Evolutionary conservation across 257 asterid genomes (phyloP).

Genomic region (Agastache rugosa): DNA sequence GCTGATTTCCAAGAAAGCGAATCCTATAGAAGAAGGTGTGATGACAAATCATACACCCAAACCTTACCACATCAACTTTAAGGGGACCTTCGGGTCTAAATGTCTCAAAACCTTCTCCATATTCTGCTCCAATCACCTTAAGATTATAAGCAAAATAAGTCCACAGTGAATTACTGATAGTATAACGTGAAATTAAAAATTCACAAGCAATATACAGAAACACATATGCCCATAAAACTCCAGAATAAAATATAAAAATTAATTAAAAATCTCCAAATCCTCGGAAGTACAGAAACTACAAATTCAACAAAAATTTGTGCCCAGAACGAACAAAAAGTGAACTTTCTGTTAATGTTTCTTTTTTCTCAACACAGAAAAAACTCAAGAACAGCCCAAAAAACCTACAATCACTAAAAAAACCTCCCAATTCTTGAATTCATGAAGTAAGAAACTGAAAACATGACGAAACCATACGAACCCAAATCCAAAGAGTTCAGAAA

Average conservation of each 20-base stretch:
- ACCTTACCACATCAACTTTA: conserved; percentile 91
- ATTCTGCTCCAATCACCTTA: conserved; percentile 98
- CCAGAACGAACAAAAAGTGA: not conserved
- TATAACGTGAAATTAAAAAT: conserved; percentile 6
- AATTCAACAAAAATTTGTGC: not conserved
- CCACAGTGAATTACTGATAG: not conserved
- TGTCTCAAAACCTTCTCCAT: conserved; percentile 98
- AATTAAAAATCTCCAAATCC: not conserved
- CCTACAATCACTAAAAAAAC: conserved; percentile 13
- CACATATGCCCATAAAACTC: not conserved
- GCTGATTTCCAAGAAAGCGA: conserved; percentile 12
- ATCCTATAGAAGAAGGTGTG: not conserved
- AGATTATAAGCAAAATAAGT: not conserved
- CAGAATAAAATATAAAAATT: not conserved
- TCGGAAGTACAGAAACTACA: not conserved
- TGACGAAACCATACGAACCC: conserved; percentile 9
- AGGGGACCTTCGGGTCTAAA: conserved; percentile 91
- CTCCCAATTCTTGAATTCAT: conserved; percentile 5
- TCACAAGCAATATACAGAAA: not conserved
- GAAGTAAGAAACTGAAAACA: not conserved
- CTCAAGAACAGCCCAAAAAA: not conserved
- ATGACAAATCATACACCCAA: not conserved
- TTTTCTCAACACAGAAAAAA: not conserved
- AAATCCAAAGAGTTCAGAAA: conserved; percentile 16
- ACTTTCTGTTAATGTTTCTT: not conserved